Conservation (phyloP, 495 filamentous ascomycete genomes). For the Patellaria atrata region DNA sequence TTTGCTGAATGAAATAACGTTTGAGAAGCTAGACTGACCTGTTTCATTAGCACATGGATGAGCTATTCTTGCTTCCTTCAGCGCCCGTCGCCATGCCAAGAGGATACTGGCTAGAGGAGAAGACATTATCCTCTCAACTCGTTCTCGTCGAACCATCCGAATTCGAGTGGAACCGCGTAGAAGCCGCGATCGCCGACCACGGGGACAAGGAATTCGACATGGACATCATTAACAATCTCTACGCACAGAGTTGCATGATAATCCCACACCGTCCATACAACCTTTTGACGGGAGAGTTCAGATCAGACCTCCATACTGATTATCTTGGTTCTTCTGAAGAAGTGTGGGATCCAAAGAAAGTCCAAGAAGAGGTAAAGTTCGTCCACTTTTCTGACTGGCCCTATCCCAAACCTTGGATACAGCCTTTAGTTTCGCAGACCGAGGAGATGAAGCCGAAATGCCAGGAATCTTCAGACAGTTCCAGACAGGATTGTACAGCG, state of each 20-base stretch:
- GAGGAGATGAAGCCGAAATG: conserved; percentile 3
- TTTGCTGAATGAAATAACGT: conserved; percentile 19
- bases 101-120: conserved; percentile 54
- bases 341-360: conserved; percentile 11
- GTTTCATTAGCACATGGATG: conserved; percentile 55
- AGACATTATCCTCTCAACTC: conserved; percentile 43
- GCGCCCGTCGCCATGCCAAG: conserved; percentile 48
- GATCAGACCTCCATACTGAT: conserved; percentile 1
- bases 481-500: conserved; percentile 1
- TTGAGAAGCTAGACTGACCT: too few relatives aligned
- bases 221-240: conserved; percentile 23
- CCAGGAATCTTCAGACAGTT: not conserved
- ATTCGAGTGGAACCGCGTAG: conserved; percentile 4
- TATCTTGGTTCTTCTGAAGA: conserved; percentile 13
- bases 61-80: conserved; percentile 56
- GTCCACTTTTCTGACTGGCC: conserved; percentile 20
- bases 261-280: conserved; percentile 16
- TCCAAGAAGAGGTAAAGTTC: conserved; percentile 11
- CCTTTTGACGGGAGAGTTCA: conserved; percentile 15
- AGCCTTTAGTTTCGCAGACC: not conserved
- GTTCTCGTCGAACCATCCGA: conserved; percentile 50
- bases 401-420: conserved; percentile 15
- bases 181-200: conserved; percentile 26
- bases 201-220: conserved; percentile 44
- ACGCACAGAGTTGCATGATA: conserved; percentile 5